phyloP scores from a whole-genome alignment of 306 rosid species.

The Acacia confusa region DNA sequence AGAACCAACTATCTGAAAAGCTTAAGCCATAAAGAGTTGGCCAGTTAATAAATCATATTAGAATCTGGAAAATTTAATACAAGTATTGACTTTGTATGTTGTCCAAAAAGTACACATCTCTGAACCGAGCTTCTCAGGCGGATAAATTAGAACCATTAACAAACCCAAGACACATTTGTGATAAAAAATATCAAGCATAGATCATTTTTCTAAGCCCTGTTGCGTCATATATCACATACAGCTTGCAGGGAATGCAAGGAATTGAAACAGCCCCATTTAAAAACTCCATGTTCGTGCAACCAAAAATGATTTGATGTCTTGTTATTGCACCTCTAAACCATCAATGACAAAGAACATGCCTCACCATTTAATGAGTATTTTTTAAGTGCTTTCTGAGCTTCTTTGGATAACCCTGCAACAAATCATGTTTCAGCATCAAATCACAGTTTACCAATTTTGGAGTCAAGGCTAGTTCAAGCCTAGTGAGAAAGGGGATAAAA shows the following conservation, averaged over 20 bases:
- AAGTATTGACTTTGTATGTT: not conserved
- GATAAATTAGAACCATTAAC: slow-evolving; percentile 1
- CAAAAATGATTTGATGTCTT: not conserved
- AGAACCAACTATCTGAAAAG: not conserved
- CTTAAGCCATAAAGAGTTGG: not conserved
- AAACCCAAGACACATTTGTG: slow-evolving; percentile 13
- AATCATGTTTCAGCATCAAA: slow-evolving; percentile 23
- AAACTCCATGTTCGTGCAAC: slow-evolving; percentile 8
- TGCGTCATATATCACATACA: slow-evolving; percentile 12
- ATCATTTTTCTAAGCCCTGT: slow-evolving; percentile 6
- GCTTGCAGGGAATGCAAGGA: slow-evolving; percentile 24
- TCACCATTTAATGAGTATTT: slow-evolving; percentile 77
- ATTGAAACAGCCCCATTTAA: slow-evolving; percentile 2
- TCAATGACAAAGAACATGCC: slow-evolving; percentile 33
- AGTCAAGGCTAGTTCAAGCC: slow-evolving; percentile 24
- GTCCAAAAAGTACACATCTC: slow-evolving; percentile 5
- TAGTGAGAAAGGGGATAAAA: slow-evolving; percentile 18
- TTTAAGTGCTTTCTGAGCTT: slow-evolving; percentile 72
- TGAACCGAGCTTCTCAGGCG: not conserved
- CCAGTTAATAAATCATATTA: not conserved
- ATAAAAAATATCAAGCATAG: slow-evolving; percentile 9
- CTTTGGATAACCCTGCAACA: slow-evolving; percentile 72
- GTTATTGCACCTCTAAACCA: slow-evolving; percentile 20
- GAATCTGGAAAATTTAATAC: not conserved
- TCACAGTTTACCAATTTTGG: slow-evolving; percentile 23